These are phyloP conservation scores for Berkeleyomyces basicola DNA, from an alignment of 2,329 filamentous ascomycete genomes.

Conservation along the genomic window DNA sequence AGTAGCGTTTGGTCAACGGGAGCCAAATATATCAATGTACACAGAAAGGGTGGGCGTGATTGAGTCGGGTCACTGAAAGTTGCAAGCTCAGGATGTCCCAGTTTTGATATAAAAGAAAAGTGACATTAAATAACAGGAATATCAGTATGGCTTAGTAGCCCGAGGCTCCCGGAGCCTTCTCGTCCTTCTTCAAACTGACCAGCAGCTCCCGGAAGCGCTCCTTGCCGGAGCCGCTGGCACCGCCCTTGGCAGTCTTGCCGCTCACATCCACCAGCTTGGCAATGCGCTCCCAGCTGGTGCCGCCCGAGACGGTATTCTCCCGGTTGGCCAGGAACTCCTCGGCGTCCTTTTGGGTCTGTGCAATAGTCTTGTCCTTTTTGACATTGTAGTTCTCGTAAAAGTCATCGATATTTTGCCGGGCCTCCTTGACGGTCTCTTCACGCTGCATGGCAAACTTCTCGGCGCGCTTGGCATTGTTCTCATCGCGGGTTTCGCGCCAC, in stretches of 20 bases:
- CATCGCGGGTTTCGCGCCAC: conserved; percentile 84
- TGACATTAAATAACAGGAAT: background rate
- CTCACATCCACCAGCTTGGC: conserved; percentile 94
- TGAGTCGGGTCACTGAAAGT: background rate
- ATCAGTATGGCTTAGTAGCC: conserved; percentile 33
- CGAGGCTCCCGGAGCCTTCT: conserved; percentile 58
- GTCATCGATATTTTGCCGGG: conserved; percentile 88
- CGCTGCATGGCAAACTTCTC: conserved; percentile 72
- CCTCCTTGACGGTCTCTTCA: conserved; percentile 70
- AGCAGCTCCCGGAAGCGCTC: conserved; percentile 88
- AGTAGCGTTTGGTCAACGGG: background rate
- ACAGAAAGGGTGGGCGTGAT: background rate
- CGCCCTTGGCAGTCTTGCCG: conserved; percentile 77
- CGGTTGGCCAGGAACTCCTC: conserved; percentile 79
- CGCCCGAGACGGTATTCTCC: conserved; percentile 85
- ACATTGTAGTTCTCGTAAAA: conserved; percentile 99
- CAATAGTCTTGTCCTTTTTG: conserved; percentile 87
- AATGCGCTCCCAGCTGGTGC: conserved; percentile 97
- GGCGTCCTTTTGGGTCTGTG: conserved; percentile 77
- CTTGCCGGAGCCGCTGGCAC: conserved; percentile 81
- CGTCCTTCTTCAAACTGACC: conserved; percentile 76
- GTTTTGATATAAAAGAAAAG: background rate
- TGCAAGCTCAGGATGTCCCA: background rate
- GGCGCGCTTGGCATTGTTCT: conserved; percentile 65
- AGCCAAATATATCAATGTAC: background rate